Evolutionary conservation across 1,284 basidiomycete genomes (phyloP).

Genomic region (Grifola frondosa): DNA sequence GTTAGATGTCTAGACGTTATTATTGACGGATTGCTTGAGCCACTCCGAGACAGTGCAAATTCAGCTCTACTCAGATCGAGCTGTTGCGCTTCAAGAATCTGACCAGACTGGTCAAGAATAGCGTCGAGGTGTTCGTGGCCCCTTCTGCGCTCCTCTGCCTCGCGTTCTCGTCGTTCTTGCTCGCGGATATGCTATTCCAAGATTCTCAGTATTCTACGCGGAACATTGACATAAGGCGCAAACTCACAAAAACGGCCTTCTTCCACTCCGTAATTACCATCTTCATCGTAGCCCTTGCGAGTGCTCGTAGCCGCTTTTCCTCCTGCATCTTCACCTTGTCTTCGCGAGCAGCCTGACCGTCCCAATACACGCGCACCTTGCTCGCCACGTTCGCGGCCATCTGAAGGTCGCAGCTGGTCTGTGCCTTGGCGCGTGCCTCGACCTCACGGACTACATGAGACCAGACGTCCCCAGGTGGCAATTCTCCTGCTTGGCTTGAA

Average conservation of each 20-base stretch:
- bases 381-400: conserved; percentile 63
- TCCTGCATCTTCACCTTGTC: conserved; percentile 64
- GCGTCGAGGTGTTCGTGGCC: conserved; percentile 88
- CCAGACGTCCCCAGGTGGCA: conserved; percentile 40
- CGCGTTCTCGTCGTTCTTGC: conserved; percentile 55
- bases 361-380: conserved; percentile 80
- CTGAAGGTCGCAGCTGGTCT: conserved; percentile 46
- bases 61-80: conserved; percentile 58
- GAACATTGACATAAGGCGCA: background rate
- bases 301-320: conserved; percentile 63
- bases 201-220: conserved; percentile 3
- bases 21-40: conserved; percentile 42
- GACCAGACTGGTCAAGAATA: conserved; percentile 87
- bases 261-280: conserved; percentile 86
- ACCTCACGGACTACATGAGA: conserved; percentile 51
- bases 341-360: conserved; percentile 61
- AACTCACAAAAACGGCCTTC: conserved; percentile 81
- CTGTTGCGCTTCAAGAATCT: conserved; percentile 84
- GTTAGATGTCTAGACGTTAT: too few species aligned
- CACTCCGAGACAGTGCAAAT: conserved; percentile 51
- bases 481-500: too few species aligned
- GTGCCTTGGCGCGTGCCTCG: conserved; percentile 34
- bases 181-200: conserved; percentile 66
- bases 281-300: conserved; percentile 72
- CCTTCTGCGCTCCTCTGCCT: conserved; percentile 63